phyloP scores from a whole-genome alignment of 495 filamentous ascomycete species.

The Astrothelium subdiscretum region DNA sequence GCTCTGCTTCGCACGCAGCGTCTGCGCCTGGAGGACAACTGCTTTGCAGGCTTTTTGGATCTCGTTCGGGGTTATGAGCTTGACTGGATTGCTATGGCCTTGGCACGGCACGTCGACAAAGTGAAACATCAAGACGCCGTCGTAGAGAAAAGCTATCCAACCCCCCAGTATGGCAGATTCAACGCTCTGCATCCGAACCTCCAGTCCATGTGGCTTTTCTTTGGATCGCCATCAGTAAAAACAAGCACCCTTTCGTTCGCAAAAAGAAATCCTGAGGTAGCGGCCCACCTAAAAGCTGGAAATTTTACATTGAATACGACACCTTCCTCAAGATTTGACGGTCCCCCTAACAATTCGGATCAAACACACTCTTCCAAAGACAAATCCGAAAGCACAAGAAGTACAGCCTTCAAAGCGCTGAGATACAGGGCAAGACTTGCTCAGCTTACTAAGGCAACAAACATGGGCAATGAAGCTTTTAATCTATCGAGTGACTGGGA shows the following conservation, averaged over 20 bases:
- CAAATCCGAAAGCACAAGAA: too few species aligned
- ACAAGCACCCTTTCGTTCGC: neutral
- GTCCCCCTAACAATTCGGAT: too few species aligned
- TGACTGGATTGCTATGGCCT: neutral
- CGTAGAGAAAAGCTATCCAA: too few species aligned
- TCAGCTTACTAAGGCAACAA: neutral
- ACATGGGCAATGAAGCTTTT: neutral
- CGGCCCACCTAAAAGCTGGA: too few species aligned
- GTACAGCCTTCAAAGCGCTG: neutral
- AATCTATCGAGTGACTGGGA: neutral
- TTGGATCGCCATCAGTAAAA: neutral
- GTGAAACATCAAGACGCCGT: too few species aligned
- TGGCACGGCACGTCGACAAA: neutral
- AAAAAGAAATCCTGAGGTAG: too few species aligned
- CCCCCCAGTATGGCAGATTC: too few species aligned
- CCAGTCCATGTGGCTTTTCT: neutral
- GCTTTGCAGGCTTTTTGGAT: neutral
- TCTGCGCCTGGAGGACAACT: neutral
- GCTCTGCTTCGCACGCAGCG: neutral
- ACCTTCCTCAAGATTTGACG: too few species aligned
- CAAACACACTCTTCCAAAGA: too few species aligned
- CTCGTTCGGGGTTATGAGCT: neutral
- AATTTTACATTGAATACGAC: too few species aligned
- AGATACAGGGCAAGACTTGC: neutral
- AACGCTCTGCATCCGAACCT: neutral